These are phyloP conservation scores for sunflower (Helianthus annuus) DNA, from an alignment of 129 eudicot species.

Conservation along the genomic window DNA sequence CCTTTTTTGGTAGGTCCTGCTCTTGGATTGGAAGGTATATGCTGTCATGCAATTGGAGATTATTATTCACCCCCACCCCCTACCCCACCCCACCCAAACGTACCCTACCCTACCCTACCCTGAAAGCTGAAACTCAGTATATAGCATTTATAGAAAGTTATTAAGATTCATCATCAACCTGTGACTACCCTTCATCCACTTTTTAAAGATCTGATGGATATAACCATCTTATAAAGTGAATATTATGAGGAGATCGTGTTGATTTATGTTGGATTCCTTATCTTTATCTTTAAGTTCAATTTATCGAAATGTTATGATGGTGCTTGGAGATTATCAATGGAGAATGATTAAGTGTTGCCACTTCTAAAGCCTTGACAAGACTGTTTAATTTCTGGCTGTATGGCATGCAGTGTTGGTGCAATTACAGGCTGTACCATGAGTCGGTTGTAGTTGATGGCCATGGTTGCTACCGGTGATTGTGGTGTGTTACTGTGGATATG, in stretches of 20 bases:
- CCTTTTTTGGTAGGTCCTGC: constrained; percentile 49
- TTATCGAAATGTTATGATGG: constrained; percentile 22
- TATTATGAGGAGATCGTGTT: constrained; percentile 20
- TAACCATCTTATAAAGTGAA: constrained; percentile 26
- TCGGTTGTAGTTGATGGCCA: neutral
- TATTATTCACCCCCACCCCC: constrained; percentile 26
- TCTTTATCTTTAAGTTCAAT: constrained; percentile 14
- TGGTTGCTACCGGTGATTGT: constrained; percentile 14
- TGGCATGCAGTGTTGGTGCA: constrained; percentile 20
- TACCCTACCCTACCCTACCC: constrained; percentile 24
- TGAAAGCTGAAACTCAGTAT: constrained; percentile 23
- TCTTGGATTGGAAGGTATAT: constrained; percentile 30
- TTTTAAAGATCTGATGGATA: constrained; percentile 26
- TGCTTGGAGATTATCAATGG: constrained; percentile 23
- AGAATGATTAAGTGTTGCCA: constrained; percentile 27
- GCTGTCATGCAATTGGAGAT: constrained; percentile 57
- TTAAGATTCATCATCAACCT: constrained; percentile 10
- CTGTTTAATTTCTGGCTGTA: neutral
- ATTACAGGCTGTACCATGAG: constrained; percentile 28
- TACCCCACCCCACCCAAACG: constrained; percentile 10
- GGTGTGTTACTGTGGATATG: constrained; percentile 14
- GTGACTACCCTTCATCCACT: constrained; percentile 22
- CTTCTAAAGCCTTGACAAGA: constrained; percentile 30
- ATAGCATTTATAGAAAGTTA: constrained; percentile 19
- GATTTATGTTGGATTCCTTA: constrained; percentile 18